phyloP scores from a whole-genome alignment of 768 basidiomycete species.

The Tephrocybe sp. region DNA sequence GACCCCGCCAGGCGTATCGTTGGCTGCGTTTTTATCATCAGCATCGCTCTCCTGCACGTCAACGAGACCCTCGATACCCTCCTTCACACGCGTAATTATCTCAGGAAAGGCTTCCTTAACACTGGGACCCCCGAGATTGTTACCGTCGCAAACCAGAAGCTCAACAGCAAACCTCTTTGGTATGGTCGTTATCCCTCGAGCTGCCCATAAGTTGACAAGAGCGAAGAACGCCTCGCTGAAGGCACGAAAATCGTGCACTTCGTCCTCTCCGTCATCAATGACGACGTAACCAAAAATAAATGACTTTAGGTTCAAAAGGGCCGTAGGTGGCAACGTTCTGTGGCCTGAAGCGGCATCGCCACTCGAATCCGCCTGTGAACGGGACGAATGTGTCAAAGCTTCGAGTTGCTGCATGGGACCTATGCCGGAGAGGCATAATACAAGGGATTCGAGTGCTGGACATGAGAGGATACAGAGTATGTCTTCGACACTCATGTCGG shows the following conservation, averaged over 20 bases:
- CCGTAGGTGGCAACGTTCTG: neutral
- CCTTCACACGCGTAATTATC: neutral
- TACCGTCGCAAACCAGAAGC: neutral
- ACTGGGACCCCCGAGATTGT: too few species aligned
- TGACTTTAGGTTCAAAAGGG: neutral
- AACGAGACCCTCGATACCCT: neutral
- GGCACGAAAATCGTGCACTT: neutral
- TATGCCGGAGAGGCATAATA: neutral
- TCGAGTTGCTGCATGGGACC: neutral
- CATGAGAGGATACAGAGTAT: neutral
- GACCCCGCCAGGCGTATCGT: neutral
- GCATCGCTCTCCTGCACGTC: too few species aligned
- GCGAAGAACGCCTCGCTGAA: neutral
- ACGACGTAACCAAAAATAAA: neutral
- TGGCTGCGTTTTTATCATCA: too few species aligned
- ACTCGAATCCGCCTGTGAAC: too few species aligned
- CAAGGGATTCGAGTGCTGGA: neutral
- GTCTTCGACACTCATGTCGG: neutral
- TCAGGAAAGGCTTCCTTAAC: neutral
- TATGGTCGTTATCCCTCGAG: neutral
- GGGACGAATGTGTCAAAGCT: neutral
- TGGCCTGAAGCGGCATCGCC: too few species aligned
- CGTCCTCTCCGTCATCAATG: neutral
- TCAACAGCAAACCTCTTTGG: neutral
- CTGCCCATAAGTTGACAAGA: neutral